A percentile compares a stretch with the other conserved stretches of the same genome.
Evolutionary conservation across 148 eudicot species (phyloP).

Genomic region (Nyssa sinensis): DNA sequence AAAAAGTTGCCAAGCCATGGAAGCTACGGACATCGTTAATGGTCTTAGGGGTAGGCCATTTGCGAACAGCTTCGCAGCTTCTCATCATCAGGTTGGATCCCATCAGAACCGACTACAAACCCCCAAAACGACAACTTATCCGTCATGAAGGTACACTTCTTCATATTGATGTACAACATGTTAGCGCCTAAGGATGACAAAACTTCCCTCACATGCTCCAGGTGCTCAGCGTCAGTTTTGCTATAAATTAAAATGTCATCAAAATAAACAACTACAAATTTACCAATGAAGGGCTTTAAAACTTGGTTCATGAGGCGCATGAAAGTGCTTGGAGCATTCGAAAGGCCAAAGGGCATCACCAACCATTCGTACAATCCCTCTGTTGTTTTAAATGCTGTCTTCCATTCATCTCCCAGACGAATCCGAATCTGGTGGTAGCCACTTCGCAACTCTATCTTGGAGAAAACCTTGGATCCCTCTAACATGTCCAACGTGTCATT

Average conservation of each 20-base stretch:
- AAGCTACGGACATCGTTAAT: slow-evolving; percentile 1
- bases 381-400: not conserved
- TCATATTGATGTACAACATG: not conserved
- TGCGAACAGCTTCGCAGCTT: not conserved
- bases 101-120: not conserved
- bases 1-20: not conserved
- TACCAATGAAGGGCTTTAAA: not conserved
- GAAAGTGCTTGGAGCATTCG: not conserved
- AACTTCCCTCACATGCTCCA: not conserved
- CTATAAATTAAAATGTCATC: not conserved
- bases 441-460: not conserved
- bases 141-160: not conserved
- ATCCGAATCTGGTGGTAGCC: not conserved
- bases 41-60: not conserved
- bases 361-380: not conserved
- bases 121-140: not conserved
- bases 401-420: not conserved
- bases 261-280: not conserved
- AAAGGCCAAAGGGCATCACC: not conserved
- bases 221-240: too few species aligned
- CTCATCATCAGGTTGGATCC: not conserved
- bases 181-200: not conserved
- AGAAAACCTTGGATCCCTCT: not conserved
- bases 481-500: not conserved
- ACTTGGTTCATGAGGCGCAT: not conserved